Evolutionary conservation across 2,329 filamentous ascomycete species (phyloP).

Genomic region (Bipolaris gigantea): DNA sequence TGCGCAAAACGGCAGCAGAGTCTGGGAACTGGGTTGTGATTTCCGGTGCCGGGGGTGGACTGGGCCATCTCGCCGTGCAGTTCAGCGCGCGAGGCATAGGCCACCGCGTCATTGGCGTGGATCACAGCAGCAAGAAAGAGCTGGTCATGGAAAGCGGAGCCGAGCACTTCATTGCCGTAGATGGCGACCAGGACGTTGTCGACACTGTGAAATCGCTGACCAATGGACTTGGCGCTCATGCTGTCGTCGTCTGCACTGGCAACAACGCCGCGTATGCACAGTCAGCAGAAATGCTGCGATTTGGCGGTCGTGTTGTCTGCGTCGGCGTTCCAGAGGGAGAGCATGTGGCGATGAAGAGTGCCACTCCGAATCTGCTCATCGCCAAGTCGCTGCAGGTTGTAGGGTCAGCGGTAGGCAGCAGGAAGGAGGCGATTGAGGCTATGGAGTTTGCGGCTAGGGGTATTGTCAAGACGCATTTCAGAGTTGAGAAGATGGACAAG

Average conservation of each 20-base stretch:
- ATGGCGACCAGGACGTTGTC: constrained; percentile 54
- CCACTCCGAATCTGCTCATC: constrained; percentile 47
- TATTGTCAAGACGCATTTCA: constrained; percentile 53
- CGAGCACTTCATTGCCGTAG: constrained; percentile 67
- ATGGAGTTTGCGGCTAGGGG: constrained; percentile 49
- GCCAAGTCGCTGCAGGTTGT: constrained; percentile 50
- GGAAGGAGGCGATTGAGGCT: constrained; percentile 54
- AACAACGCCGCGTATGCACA: constrained; percentile 52
- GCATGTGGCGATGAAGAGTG: constrained; percentile 48
- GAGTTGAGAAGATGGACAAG: constrained; percentile 52
- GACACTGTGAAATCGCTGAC: constrained; percentile 61
- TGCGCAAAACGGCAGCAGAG: constrained; percentile 62
- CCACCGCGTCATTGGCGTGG: constrained; percentile 66
- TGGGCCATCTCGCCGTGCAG: constrained; percentile 67
- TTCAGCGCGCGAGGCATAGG: constrained; percentile 64
- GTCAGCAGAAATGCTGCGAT: constrained; percentile 47
- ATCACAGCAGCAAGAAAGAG: constrained; percentile 66
- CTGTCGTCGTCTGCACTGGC: constrained; percentile 59
- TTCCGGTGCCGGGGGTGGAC: constrained; percentile 59
- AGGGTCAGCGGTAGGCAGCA: constrained; percentile 51
- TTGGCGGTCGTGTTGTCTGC: constrained; percentile 51
- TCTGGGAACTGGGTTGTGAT: constrained; percentile 65
- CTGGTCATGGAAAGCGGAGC: constrained; percentile 63
- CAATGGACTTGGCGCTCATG: constrained; percentile 61
- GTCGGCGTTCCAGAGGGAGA: constrained; percentile 55